Conservation (phyloP, 2,329 filamentous ascomycete species). For the Graphilbum ipis-grandicollis region DNA sequence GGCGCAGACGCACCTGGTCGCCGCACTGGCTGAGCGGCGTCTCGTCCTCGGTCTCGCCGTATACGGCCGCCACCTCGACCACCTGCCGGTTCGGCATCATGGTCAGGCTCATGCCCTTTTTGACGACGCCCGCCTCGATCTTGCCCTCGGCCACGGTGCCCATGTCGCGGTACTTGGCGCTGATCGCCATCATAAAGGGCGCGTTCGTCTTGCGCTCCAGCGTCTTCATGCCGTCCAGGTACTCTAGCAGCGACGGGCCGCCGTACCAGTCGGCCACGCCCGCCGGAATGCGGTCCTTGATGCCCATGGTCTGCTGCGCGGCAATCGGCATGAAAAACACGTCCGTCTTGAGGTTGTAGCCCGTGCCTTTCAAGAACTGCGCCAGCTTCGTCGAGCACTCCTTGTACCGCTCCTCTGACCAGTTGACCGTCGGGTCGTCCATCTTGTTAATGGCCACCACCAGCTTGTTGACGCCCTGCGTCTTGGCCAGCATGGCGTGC, state of each 20-base stretch:
- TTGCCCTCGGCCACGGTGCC: constrained; percentile 97
- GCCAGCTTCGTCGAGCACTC: constrained; percentile 84
- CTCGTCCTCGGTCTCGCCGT: constrained; percentile 94
- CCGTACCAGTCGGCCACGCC: constrained; percentile 68
- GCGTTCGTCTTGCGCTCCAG: constrained; percentile 93
- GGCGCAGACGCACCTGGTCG: constrained; percentile 82
- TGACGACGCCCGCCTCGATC: constrained; percentile 84
- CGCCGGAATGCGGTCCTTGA: constrained; percentile 74
- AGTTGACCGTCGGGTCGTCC: constrained; percentile 93
- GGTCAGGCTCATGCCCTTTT: constrained; percentile 69
- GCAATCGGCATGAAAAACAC: constrained; percentile 93
- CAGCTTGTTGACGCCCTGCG: constrained; percentile 93
- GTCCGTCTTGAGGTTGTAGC: constrained; percentile 88
- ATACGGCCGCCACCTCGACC: constrained; percentile 68
- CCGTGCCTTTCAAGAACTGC: constrained; percentile 77
- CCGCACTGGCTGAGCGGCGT: constrained; percentile 67
- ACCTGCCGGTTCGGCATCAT: constrained; percentile 93
- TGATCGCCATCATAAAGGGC: constrained; percentile 98
- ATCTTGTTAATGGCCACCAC: constrained; percentile 97
- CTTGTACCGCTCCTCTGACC: constrained; percentile 82
- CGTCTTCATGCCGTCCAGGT: constrained; percentile 52
- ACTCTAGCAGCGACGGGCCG: constrained; percentile 83
- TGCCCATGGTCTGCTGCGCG: constrained; percentile 68
- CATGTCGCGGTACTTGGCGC: constrained; percentile 92
- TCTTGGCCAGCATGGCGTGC: constrained; percentile 85